Conservation (phyloP, 2,329 filamentous ascomycete genomes). For the Alternaria postmessia region DNA sequence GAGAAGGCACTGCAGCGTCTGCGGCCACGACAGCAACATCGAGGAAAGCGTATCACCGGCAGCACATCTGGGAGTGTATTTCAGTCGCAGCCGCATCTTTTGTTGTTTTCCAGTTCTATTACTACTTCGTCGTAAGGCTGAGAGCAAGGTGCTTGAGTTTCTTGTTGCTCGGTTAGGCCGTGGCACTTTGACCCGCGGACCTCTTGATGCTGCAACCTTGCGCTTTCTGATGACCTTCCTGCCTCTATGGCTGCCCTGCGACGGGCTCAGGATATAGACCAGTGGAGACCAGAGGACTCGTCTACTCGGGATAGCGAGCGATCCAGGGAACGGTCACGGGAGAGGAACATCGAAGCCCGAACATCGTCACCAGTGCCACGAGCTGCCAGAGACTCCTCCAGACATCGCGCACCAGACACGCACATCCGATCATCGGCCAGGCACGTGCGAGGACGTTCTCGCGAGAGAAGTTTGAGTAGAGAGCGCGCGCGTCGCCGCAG, state of each 20-base stretch:
- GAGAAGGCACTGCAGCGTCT: slow-evolving; percentile 24
- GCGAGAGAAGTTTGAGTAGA: slow-evolving; percentile 44
- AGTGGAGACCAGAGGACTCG: slow-evolving; percentile 54
- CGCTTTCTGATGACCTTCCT: slow-evolving; percentile 49
- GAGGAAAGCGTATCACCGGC: slow-evolving; percentile 29
- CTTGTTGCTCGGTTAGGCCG: slow-evolving; percentile 46
- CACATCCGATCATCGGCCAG: slow-evolving; percentile 37
- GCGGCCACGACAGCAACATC: slow-evolving; percentile 37
- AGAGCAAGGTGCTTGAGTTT: slow-evolving; percentile 31
- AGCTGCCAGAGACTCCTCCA: slow-evolving; percentile 45
- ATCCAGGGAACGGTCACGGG: slow-evolving; percentile 34
- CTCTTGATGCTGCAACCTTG: slow-evolving; percentile 46
- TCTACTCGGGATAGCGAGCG: slow-evolving; percentile 44
- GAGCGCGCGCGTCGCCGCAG: slow-evolving; percentile 46
- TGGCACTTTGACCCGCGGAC: slow-evolving; percentile 49
- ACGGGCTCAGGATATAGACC: slow-evolving; percentile 53
- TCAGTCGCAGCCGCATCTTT: slow-evolving; percentile 19
- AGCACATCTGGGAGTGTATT: slow-evolving; percentile 28
- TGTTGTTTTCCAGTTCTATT: slow-evolving; percentile 20
- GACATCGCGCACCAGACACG: slow-evolving; percentile 40
- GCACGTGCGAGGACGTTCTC: slow-evolving; percentile 40
- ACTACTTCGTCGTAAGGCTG: slow-evolving; percentile 22
- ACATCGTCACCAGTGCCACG: slow-evolving; percentile 49
- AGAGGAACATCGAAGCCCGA: slow-evolving; percentile 40
- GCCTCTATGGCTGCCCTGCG: slow-evolving; percentile 56